Evolutionary conservation across 2,329 filamentous ascomycete species (phyloP), one percentile per base, ranked within the genome.

Genomic region (Ceratocystis alfenasii): DNA sequence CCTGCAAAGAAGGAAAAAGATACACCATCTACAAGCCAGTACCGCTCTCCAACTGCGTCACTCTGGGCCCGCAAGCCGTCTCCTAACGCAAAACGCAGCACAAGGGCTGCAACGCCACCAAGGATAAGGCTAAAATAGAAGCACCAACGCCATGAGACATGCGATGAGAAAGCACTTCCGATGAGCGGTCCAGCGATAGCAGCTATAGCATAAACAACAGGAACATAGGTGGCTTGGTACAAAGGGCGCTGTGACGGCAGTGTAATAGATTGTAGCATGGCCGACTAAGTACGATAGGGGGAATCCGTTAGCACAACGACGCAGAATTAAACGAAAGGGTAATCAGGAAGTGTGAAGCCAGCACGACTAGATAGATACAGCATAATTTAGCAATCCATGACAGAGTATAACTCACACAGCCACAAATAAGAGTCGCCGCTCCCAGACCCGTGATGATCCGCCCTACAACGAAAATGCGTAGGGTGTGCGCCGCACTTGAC

Each of bases 141-240:
- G 68, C 74, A 74, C 74, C 75, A 76, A 60, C 74, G 67, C 74
- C 74, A 75, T 5, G 70, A 72, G 0, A 74, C 68, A 5, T 70
- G 67, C 6, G 64, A 68, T 2, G 72, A 72, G n/a, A 74, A 71
- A 1, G 69, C 70, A 15, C 72, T 72, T 12, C 72, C 72, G 15
- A 74, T 62, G 2, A 73, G 45, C 3, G 72, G 72, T 1, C 71
- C 72, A 2, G 69, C 67, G 17, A 72, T 67, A 1, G 68, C 69
- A 5, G 78, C 75, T 63, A 80, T 72, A 8, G 76, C 78, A 63
- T 75, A 79, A 50, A 78, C 75, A 36, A 73, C 75, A 20, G 17
- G 22, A 7, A 74, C 75, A 25, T 79, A 73, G 7, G 78, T 30
- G 2, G 69, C 69, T 41, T 67, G 65, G 50, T 67, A 70, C 22